phyloP scores from a whole-genome alignment of 2,329 filamentous ascomycete species.

The Rosellinia necatrix region DNA sequence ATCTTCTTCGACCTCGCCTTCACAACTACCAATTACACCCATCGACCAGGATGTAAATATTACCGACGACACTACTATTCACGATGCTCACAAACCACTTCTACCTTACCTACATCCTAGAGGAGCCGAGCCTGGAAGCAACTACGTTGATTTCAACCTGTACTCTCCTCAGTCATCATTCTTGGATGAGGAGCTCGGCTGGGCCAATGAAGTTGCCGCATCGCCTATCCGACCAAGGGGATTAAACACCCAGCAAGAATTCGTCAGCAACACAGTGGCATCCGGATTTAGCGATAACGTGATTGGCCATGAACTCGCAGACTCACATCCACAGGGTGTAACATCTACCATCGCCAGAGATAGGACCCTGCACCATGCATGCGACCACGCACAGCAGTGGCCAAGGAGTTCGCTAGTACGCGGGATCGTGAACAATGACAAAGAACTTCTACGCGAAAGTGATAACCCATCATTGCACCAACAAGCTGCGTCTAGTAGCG shows the following conservation, averaged over 20 bases:
- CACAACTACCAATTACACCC: conserved; percentile 40
- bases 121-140: conserved; percentile 43
- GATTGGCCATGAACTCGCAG: neutral
- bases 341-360: neutral
- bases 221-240: conserved; percentile 18
- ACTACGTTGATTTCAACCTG: conserved; percentile 61
- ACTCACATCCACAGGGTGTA: neutral
- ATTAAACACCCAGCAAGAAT: neutral
- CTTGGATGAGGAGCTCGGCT: conserved; percentile 53
- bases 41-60: conserved; percentile 27
- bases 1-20: conserved; percentile 40
- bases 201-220: conserved; percentile 35
- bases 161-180: conserved; percentile 56
- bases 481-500: neutral
- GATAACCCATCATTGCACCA: neutral
- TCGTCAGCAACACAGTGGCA: neutral
- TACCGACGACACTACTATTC: conserved; percentile 10
- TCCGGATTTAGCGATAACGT: neutral
- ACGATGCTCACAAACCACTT: conserved; percentile 28
- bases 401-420: neutral
- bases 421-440: neutral
- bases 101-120: conserved; percentile 50
- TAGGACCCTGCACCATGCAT: neutral
- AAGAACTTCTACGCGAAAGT: neutral
- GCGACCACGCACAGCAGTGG: neutral